phyloP scores from a whole-genome alignment of 495 filamentous ascomycete genomes.

The Hypoxylon rickii region DNA sequence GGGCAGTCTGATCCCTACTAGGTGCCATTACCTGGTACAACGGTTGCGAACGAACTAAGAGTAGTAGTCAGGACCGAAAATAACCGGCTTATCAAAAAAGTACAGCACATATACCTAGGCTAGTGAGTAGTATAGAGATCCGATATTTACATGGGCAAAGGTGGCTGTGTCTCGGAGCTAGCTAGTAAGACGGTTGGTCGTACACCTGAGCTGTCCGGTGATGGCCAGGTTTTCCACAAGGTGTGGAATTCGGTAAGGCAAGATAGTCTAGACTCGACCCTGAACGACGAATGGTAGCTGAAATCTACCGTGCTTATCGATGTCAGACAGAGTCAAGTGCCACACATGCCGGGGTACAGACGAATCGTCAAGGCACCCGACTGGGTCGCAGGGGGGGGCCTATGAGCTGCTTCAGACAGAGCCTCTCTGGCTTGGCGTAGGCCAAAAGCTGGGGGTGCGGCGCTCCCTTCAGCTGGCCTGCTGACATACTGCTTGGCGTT shows the following conservation, averaged over 20 bases:
- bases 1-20: no score
- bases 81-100: conserved; percentile 5
- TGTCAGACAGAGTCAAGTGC: conserved; percentile 23
- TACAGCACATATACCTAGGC: background rate
- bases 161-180: conserved; percentile 16
- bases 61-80: conserved; percentile 21
- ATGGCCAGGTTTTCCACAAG: conserved; percentile 12
- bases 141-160: background rate
- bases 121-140: background rate
- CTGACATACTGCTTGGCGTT: conserved; percentile 29
- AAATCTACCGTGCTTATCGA: background rate
- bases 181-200: conserved; percentile 5
- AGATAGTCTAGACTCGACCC: conserved; percentile 22
- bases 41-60: no score
- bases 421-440: conserved; percentile 32
- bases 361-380: conserved; percentile 34
- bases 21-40: no score
- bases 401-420: conserved; percentile 31
- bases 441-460: conserved; percentile 14
- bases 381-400: conserved; percentile 26
- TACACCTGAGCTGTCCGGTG: conserved; percentile 3
- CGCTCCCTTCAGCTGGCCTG: background rate
- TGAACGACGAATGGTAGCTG: conserved; percentile 13
- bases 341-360: conserved; percentile 5
- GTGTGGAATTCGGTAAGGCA: conserved; percentile 27